phyloP scores from a whole-genome alignment of 2,329 filamentous ascomycete genomes.

The Colletotrichum agaves region DNA sequence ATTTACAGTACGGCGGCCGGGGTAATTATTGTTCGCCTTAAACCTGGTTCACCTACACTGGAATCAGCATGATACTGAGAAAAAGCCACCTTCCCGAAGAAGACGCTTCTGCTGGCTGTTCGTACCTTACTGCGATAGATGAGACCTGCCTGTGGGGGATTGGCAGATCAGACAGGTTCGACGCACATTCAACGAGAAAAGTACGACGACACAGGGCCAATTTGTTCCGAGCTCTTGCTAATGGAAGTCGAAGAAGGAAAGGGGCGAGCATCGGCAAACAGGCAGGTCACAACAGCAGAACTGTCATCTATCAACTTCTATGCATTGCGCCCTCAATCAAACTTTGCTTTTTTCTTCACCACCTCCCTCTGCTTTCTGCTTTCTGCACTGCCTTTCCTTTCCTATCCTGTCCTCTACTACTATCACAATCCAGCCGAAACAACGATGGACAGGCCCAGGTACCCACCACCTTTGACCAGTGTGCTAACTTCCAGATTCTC shows the following conservation, averaged over 20 bases:
- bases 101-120: background rate
- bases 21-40: background rate
- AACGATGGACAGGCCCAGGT: constrained; percentile 29
- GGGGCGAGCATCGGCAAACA: background rate
- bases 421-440: constrained; percentile 27
- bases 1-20: too few relatives aligned
- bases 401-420: background rate
- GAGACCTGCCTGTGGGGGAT: background rate
- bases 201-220: constrained; percentile 6
- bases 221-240: too few relatives aligned
- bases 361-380: constrained; percentile 7
- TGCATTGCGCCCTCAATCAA: constrained; percentile 19
- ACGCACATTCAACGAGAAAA: constrained; percentile 5
- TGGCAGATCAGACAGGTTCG: background rate
- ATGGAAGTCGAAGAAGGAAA: background rate
- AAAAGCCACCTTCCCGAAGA: background rate
- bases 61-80: background rate
- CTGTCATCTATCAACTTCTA: constrained; percentile 33
- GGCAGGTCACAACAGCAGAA: background rate
- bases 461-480: constrained; percentile 17
- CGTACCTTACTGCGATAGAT: too few relatives aligned
- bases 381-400: constrained; percentile 11
- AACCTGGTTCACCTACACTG: background rate
- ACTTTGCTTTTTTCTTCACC: constrained; percentile 19
- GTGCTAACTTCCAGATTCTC: background rate